A percentile compares a stretch with the other conserved stretches of the same genome.
Conservation (phyloP, 495 filamentous ascomycete genomes). For the Daldinia childiae region DNA sequence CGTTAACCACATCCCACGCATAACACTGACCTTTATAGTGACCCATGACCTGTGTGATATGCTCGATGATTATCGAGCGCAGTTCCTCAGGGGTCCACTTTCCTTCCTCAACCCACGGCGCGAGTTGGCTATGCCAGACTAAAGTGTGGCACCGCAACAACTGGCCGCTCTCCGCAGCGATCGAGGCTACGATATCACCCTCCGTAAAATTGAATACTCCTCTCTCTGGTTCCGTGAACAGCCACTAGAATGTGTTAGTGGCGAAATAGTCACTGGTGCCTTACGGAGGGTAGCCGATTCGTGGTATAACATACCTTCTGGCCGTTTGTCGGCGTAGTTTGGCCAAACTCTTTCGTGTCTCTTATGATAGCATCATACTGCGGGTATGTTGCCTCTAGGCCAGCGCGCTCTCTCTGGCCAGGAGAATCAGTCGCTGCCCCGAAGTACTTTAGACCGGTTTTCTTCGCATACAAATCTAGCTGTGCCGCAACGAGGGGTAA, state of each 20-base stretch:
- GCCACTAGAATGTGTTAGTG: conserved; percentile 46
- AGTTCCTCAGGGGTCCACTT: conserved; percentile 65
- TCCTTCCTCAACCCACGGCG: conserved; percentile 44
- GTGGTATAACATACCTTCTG: conserved; percentile 14
- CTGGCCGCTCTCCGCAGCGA: conserved; percentile 64
- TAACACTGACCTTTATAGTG: conserved; percentile 61
- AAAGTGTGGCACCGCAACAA: conserved; percentile 69
- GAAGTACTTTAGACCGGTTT: conserved; percentile 65
- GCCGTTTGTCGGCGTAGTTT: no score
- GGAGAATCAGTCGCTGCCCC: conserved; percentile 63
- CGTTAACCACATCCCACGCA: conserved; percentile 71
- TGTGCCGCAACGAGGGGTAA: conserved; percentile 46
- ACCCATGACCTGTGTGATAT: conserved; percentile 59
- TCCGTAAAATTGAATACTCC: conserved; percentile 60
- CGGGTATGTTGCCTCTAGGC: conserved; percentile 60
- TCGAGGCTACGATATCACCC: conserved; percentile 61
- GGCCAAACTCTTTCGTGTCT: conserved; percentile 67
- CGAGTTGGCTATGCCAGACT: conserved; percentile 70
- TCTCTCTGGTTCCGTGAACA: conserved; percentile 50
- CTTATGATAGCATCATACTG: conserved; percentile 57
- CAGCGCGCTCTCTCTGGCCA: conserved; percentile 39
- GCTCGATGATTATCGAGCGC: conserved; percentile 59
- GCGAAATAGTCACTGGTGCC: neutral
- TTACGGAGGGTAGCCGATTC: neutral
- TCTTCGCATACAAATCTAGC: conserved; percentile 62